phyloP scores from a whole-genome alignment of 768 basidiomycete species.

The Clathrus columnatus region DNA sequence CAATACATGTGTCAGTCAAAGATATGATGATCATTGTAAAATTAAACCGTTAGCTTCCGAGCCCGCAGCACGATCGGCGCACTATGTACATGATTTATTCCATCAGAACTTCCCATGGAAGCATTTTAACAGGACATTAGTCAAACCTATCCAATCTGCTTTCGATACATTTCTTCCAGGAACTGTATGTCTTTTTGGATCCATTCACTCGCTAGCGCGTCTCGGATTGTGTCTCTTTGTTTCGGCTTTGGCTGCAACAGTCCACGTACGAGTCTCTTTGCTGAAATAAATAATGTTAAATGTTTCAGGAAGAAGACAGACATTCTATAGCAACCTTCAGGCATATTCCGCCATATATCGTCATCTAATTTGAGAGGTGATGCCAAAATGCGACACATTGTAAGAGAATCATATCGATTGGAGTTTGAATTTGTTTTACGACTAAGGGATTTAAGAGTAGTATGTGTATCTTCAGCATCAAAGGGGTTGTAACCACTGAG shows the following conservation, averaged over 20 bases:
- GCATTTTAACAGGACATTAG: no score
- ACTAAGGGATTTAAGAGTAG: slow-evolving; percentile 13
- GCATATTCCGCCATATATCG: slow-evolving; percentile 45
- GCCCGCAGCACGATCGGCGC: no score
- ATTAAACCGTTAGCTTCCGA: no score
- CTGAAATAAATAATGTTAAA: slow-evolving; percentile 27
- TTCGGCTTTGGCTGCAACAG: slow-evolving; percentile 52
- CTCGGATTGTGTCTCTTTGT: slow-evolving; percentile 53
- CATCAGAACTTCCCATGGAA: no score
- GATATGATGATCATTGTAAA: no score
- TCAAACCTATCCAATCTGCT: slow-evolving; percentile 39
- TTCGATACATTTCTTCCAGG: slow-evolving; percentile 51
- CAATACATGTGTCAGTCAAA: no score
- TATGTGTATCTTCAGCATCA: slow-evolving; percentile 39
- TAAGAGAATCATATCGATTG: slow-evolving; percentile 42
- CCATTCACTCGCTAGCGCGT: slow-evolving; percentile 58
- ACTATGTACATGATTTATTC: no score
- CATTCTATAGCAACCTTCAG: slow-evolving; percentile 38
- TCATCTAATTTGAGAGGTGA: slow-evolving; percentile 50
- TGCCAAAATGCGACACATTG: slow-evolving; percentile 63
- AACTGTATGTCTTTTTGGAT: slow-evolving; percentile 53
- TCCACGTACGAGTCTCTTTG: slow-evolving; percentile 47
- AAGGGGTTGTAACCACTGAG: slow-evolving; percentile 72
- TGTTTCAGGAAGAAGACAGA: slow-evolving; percentile 12
- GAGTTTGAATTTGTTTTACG: slow-evolving; percentile 24